Conservation (phyloP, 257 asterid species). For the Thymus mandschuricus region DNA sequence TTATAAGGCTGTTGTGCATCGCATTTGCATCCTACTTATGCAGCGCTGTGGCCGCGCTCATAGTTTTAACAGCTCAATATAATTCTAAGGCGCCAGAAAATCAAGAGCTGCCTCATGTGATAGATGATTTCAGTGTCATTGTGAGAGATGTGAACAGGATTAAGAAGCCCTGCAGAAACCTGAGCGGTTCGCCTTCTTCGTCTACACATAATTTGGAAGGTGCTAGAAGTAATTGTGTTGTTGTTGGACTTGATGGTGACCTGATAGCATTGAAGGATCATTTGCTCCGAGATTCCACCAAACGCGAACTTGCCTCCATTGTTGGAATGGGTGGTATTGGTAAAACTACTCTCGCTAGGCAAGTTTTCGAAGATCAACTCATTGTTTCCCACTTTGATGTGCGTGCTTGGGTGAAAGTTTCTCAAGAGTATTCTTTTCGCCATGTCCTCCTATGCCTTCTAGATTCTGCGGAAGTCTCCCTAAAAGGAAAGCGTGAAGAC, state of each 20-base stretch:
- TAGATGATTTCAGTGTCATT: background rate
- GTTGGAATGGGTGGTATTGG: conserved; percentile 39
- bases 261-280: background rate
- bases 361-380: conserved; percentile 1
- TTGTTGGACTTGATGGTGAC: conserved; percentile 27
- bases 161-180: too few relatives aligned
- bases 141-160: background rate
- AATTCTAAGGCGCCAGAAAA: background rate
- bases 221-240: background rate
- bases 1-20: too few relatives aligned
- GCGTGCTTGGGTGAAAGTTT: conserved; percentile 14
- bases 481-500: background rate
- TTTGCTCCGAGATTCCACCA: background rate
- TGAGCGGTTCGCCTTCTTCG: too few relatives aligned
- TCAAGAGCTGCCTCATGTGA: background rate
- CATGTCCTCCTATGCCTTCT: background rate
- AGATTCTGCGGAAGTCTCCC: background rate
- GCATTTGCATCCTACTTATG: too few relatives aligned
- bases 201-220: background rate
- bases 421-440: conserved; percentile 13
- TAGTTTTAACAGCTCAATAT: too few relatives aligned
- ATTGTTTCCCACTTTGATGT: background rate
- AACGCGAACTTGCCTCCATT: background rate
- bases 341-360: conserved; percentile 29
- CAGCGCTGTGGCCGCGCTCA: too few relatives aligned